phyloP scores from a whole-genome alignment of 2,329 filamentous ascomycete species.

The Fusarium longipes region DNA sequence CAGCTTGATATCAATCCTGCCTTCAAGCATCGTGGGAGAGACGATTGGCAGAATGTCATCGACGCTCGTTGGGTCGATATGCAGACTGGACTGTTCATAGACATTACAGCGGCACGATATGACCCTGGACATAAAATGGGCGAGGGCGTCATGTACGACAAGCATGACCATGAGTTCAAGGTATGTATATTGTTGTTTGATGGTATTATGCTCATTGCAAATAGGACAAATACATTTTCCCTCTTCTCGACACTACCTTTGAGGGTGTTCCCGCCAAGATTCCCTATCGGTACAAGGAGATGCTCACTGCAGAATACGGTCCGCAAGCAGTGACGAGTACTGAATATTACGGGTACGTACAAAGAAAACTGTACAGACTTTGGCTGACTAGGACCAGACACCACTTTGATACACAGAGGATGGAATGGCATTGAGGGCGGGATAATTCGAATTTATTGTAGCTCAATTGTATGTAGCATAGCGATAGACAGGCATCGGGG shows the following conservation, averaged over 20 bases:
- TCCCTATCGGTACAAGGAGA: conserved; percentile 69
- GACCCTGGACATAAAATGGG: conserved; percentile 57
- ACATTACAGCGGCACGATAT: conserved; percentile 64
- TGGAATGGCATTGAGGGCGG: conserved; percentile 47
- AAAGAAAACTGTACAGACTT: not conserved
- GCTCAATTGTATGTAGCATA: not conserved
- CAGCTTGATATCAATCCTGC: conserved; percentile 63
- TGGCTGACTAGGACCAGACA: conserved; percentile 50
- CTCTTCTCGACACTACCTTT: conserved; percentile 74
- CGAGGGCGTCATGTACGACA: conserved; percentile 61
- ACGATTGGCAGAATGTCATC: conserved; percentile 57
- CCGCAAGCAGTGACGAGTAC: conserved; percentile 62
- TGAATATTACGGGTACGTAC: conserved; percentile 63
- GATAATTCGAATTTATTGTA: not conserved
- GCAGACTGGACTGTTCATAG: conserved; percentile 60
- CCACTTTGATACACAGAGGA: conserved; percentile 54
- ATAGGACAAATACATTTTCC: conserved; percentile 71
- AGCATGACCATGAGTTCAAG: conserved; percentile 62
- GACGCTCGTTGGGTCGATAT: conserved; percentile 64
- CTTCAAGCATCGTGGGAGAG: conserved; percentile 52
- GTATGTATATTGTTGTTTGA: conserved; percentile 46
- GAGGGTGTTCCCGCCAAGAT: conserved; percentile 75
- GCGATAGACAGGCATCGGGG: too few species aligned
- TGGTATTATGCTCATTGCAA: not conserved
- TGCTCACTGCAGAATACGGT: conserved; percentile 69